These are phyloP conservation scores for Cytospora paraplurivora DNA, from an alignment of 2,329 filamentous ascomycete genomes.

Conservation along the genomic window DNA sequence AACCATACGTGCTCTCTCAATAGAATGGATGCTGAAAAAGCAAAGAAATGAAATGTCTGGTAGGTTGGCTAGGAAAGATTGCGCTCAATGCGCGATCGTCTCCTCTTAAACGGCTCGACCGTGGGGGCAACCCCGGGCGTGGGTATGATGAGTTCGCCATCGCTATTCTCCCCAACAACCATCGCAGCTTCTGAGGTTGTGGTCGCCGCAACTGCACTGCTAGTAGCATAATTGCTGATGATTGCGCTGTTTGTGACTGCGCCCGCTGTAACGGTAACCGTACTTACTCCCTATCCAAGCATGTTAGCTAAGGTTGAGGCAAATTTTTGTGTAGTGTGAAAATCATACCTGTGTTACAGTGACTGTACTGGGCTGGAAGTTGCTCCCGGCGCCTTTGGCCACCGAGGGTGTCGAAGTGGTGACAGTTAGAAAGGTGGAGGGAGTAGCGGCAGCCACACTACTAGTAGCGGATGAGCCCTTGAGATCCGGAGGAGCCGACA, in stretches of 20 bases:
- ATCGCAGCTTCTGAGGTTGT: not conserved
- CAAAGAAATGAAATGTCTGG: not conserved
- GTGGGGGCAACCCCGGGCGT: conserved; percentile 24
- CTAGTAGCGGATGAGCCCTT: not conserved
- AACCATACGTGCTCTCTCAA: not conserved
- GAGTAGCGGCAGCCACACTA: conserved; percentile 6
- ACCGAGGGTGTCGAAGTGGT: conserved; percentile 14
- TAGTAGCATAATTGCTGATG: not conserved
- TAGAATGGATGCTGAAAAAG: conserved; percentile 3
- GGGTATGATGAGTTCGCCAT: conserved; percentile 12
- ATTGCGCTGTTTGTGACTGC: not conserved
- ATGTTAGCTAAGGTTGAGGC: conserved; percentile 1
- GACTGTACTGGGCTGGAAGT: conserved; percentile 24
- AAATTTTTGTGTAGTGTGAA: not conserved
- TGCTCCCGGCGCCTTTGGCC: conserved; percentile 8
- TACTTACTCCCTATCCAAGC: conserved; percentile 8
- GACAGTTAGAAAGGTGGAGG: conserved; percentile 27
- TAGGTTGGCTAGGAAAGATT: not conserved
- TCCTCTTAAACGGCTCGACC: conserved; percentile 22
- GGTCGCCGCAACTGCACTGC: not conserved
- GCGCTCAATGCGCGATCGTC: conserved; percentile 25
- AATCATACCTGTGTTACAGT: conserved; percentile 25
- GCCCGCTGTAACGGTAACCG: conserved; percentile 15
- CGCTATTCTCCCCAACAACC: conserved; percentile 13
- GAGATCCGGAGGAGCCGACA: conserved; percentile 26